A percentile compares a stretch with the other conserved stretches of the same genome.
These are phyloP conservation scores for Herpotrichia juniperi DNA, from an alignment of 2,329 filamentous ascomycete species.

Conservation along the genomic window DNA sequence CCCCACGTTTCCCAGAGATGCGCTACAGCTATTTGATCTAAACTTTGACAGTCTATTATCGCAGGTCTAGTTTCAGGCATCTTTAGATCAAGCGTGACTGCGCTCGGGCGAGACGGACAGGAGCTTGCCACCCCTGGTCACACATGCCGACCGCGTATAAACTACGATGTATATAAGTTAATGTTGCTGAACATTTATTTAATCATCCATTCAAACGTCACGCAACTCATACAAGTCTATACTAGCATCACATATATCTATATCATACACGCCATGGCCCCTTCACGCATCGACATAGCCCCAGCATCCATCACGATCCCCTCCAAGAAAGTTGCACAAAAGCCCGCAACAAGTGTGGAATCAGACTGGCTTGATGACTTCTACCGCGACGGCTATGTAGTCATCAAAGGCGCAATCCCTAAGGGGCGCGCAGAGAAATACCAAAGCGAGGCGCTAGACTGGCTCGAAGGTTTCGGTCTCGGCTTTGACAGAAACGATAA, in stretches of 20 bases:
- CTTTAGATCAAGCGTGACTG: too few relatives aligned
- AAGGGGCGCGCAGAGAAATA: slow-evolving; percentile 49
- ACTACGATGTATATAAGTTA: too few relatives aligned
- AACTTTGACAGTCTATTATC: too few relatives aligned
- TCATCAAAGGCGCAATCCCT: slow-evolving; percentile 50
- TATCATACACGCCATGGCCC: slow-evolving; percentile 16
- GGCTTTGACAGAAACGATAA: slow-evolving; percentile 46
- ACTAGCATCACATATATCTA: too few relatives aligned
- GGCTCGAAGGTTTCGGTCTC: slow-evolving; percentile 50
- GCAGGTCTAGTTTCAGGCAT: too few relatives aligned
- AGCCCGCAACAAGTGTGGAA: too few relatives aligned
- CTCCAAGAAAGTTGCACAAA: slow-evolving; percentile 18
- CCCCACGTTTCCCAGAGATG: too few relatives aligned
- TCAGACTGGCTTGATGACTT: slow-evolving; percentile 54
- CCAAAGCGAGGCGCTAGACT: slow-evolving; percentile 48
- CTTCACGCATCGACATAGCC: slow-evolving; percentile 23
- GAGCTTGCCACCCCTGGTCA: too few relatives aligned
- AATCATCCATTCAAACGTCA: neutral
- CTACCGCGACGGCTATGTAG: slow-evolving; percentile 47
- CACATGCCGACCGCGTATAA: too few relatives aligned
- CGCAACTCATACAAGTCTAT: too few relatives aligned
- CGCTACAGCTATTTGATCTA: too few relatives aligned
- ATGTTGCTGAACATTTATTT: neutral
- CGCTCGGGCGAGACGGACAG: too few relatives aligned
- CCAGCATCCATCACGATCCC: slow-evolving; percentile 20